phyloP scores from a whole-genome alignment of 2,329 filamentous ascomycete genomes.

The Xylariaceae sp. region DNA sequence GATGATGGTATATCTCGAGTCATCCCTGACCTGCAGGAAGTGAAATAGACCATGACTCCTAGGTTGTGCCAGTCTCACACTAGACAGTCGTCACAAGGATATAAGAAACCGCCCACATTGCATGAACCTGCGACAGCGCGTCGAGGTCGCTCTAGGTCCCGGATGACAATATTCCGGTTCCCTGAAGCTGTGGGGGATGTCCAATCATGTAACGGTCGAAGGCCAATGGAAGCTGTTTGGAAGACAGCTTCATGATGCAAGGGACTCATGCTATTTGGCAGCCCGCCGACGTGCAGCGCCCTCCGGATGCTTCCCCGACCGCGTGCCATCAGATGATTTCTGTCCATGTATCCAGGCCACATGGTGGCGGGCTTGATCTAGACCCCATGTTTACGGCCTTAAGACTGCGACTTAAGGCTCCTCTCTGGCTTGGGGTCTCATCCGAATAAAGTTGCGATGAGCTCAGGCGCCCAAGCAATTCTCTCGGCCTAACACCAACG shows the following conservation, averaged over 20 bases:
- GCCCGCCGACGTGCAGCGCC: slow-evolving; percentile 15
- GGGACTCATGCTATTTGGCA: slow-evolving; percentile 17
- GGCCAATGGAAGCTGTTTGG: slow-evolving; percentile 14
- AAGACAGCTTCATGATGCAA: slow-evolving; percentile 14
- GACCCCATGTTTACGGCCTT: neutral
- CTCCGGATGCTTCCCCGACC: slow-evolving; percentile 10
- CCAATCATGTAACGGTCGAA: slow-evolving; percentile 14
- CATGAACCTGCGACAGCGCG: no score
- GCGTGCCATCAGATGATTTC: slow-evolving; percentile 2
- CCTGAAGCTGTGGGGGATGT: neutral
- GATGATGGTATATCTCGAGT: no score
- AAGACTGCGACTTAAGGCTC: neutral
- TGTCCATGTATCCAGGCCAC: slow-evolving; percentile 1
- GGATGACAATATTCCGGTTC: neutral
- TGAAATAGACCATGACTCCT: no score
- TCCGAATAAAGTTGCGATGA: slow-evolving; percentile 2
- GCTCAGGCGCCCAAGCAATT: neutral
- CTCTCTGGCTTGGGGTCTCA: slow-evolving; percentile 1
- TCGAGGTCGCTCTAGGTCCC: neutral
- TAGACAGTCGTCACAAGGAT: no score
- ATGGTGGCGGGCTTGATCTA: neutral
- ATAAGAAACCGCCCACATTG: no score
- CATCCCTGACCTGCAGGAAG: no score
- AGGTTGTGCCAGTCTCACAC: no score
- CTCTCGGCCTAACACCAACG: neutral